A percentile compares a stretch with the other conserved stretches of the same genome.
phyloP scores from a whole-genome alignment of 1,139 yeast species.

The Geotrichum reessii region DNA sequence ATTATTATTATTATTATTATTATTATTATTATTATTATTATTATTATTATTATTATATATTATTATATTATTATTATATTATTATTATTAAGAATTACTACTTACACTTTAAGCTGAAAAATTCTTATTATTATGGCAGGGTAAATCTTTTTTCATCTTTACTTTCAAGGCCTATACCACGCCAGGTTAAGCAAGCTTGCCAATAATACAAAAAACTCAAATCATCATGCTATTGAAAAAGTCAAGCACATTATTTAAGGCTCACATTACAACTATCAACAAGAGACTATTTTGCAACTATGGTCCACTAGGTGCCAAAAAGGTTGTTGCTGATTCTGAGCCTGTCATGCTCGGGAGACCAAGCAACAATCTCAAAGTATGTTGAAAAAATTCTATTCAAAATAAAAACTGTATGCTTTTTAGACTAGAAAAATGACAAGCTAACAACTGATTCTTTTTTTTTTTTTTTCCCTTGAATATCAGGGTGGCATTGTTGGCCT shows the following conservation, averaged over 20 bases:
- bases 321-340: constrained; percentile 1
- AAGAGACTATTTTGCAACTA: neutral
- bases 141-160: neutral
- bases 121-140: neutral
- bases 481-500: constrained; percentile 82
- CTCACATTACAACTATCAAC: neutral
- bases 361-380: constrained; percentile 56
- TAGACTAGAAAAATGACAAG: neutral
- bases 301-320: neutral
- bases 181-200: neutral
- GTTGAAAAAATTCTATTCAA: too few relatives aligned
- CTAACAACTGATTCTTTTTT: neutral
- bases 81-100: too few relatives aligned
- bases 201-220: neutral
- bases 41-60: too few relatives aligned
- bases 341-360: constrained; percentile 25
- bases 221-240: neutral
- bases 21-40: too few relatives aligned
- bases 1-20: too few relatives aligned
- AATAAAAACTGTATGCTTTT: too few relatives aligned
- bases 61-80: too few relatives aligned
- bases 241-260: neutral
- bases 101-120: neutral
- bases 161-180: neutral
- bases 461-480: neutral